Conservation (phyloP, 352 stramenopile species). For the Phytophthora capsici region DNA sequence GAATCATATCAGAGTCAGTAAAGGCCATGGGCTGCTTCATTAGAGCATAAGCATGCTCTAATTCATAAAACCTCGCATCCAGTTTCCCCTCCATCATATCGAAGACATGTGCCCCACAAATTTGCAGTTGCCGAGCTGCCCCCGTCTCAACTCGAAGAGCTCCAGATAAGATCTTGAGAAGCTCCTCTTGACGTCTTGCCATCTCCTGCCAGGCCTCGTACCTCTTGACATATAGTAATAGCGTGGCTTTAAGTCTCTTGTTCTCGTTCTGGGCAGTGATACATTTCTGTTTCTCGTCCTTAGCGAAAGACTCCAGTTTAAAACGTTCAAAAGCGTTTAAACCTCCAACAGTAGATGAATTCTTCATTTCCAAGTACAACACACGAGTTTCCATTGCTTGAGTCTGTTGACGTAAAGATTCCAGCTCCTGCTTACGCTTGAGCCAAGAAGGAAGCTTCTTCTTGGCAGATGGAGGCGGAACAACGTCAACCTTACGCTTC, state of each 20-base stretch:
- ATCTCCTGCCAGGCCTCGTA: not conserved
- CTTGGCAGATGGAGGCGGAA: not conserved
- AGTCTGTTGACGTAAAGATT: constrained; percentile 3
- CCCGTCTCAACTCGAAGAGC: not conserved
- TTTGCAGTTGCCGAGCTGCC: not conserved
- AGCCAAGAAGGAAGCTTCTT: constrained; percentile 13
- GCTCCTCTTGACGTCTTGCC: not conserved
- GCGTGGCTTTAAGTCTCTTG: not conserved
- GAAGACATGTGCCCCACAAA: not conserved
- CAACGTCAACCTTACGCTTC: not conserved
- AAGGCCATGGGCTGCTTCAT: not conserved
- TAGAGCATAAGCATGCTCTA: not conserved
- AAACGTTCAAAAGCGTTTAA: not conserved
- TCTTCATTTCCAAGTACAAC: constrained; percentile 2
- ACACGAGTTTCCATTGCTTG: constrained; percentile 3
- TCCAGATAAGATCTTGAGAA: not conserved
- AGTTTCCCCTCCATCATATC: constrained; percentile 8
- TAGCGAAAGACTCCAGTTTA: not conserved
- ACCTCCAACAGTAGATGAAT: not conserved
- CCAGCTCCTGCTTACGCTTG: constrained; percentile 14
- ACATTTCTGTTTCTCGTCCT: constrained; percentile 3
- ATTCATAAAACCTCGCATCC: constrained; percentile 4
- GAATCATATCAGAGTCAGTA: constrained; percentile 2
- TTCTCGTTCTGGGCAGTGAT: constrained; percentile 9
- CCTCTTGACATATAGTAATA: not conserved